Evolutionary conservation across 2,329 filamentous ascomycete genomes (phyloP), one percentile per base, ranked within the genome.

Genomic region (Calonectria pseudoturangicola): DNA sequence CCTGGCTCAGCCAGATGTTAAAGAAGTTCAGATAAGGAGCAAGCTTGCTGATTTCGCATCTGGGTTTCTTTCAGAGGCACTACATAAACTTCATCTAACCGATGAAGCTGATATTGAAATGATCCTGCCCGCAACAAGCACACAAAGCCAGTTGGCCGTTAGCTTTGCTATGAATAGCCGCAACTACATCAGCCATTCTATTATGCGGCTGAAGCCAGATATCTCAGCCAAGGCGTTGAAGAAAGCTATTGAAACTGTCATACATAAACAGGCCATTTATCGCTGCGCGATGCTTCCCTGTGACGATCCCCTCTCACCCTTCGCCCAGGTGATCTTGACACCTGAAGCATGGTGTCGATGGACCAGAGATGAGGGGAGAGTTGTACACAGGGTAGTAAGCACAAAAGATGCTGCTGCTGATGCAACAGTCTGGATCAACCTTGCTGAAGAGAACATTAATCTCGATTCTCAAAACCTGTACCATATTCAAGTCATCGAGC

Each of bases 141-240:
- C 54, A 3, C 54, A 58, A 25, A 58, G 54, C 21, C 54, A 58
- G 13, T 10, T 58, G n/a, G 54, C 54, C n/a, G 21, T 58, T 4
- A 58, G 54, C 4, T 58, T 58, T 18, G 54, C 54, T 15, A 39
- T 58, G 33, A 33, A 58, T 39, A 58, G 12, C 2, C 54, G 54
- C n/a, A 58, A 41, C 21, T 58, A 58, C 13, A 58, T 58, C 18
- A 58, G 54, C 8, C 54, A 58, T 39, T 58, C 54, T 21, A 27
- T 58, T 15, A n/a, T 58, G 12, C 39, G 6, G 7, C 54, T 58
- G n/a, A 58, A 58, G 8, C 33, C 54, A 16, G 33, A 21, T 13
- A 33, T 41, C 21, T 21, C n/a, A 2, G n/a, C 21, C 7, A n/a
- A 21, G 10, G 13, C n/a, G 18, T n/a, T 58, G 12, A 58, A 58